Evolutionary conservation across 2,329 filamentous ascomycete species (phyloP), one percentile per base, ranked within the genome.

Genomic region (Colletotrichum sp.): DNA sequence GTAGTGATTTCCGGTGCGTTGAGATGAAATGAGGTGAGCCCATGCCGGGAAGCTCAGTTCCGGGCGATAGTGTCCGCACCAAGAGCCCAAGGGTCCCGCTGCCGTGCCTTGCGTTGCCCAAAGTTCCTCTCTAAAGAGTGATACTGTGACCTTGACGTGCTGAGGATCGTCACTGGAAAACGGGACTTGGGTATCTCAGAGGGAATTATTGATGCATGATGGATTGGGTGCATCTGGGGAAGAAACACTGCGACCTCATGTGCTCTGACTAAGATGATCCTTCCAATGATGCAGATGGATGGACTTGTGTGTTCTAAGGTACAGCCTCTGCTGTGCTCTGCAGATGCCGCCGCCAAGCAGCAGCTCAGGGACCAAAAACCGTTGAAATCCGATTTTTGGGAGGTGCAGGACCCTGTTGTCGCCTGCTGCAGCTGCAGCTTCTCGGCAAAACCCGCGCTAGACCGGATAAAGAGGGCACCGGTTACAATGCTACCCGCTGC

Each of bases 31-130:
- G 69, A 59, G 73, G 72, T 75, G 69, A 68, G 73, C 56, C 34
- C 62, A 75, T 65, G 73, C 73, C 73, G 74, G 71, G 64, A 76
- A 65, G 52, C 71, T 52, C 65, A 70, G 71, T 76, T 76, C 70
- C 74, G 70, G 67, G 32, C 52, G 64, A 52, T 72, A 64, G 73
- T 58, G 73, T 56, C 66, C n/a, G 63, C 63, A 58, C 71, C 71
- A 71, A 55, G 21, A 21, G 24, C 36, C 52, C 52, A 8, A 63
- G 24, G 34, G 32, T 24, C 59, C 61, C 61, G 61, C 61, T 26
- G 36, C 21, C 43, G 18, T 48, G 43, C 43, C 43, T 48, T 48
- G n/a, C 43, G 18, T 48, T 21, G 43, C 43, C 43, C 9, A 48
- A 48, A 48, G 43, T 48, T 48, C 43, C 43, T 48, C 43, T 48